Conservation (phyloP, 345 rosid genomes). For the Euphorbia peplus region DNA sequence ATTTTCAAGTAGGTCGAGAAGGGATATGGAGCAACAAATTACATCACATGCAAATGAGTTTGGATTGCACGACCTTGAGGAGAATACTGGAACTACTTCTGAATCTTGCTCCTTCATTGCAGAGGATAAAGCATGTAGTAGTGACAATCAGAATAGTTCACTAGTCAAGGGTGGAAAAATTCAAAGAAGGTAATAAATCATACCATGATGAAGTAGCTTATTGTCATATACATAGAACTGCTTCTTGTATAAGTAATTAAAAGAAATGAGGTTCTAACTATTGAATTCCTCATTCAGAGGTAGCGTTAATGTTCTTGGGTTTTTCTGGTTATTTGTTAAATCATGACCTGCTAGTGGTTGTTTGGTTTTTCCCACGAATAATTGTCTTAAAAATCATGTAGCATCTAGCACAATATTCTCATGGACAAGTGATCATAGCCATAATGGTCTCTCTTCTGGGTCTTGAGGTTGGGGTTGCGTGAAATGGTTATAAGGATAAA, state of each 20-base stretch:
- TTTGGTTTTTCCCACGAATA: not conserved
- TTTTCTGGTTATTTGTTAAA: not conserved
- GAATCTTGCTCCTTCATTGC: constrained; percentile 71
- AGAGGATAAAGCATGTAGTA: constrained; percentile 68
- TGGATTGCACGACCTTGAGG: constrained; percentile 38
- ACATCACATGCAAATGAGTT: constrained; percentile 39
- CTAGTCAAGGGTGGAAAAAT: constrained; percentile 37
- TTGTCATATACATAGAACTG: not conserved
- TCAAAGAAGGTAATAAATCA: constrained; percentile 51
- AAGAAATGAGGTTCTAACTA: constrained; percentile 1
- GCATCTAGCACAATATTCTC: not conserved
- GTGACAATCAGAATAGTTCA: constrained; percentile 54
- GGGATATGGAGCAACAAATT: constrained; percentile 33
- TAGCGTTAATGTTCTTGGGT: not conserved
- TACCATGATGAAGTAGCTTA: not conserved
- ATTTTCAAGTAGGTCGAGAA: constrained; percentile 39
- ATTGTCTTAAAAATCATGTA: not conserved
- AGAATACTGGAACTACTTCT: constrained; percentile 53
- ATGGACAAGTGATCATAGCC: not conserved
- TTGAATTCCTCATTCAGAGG: not conserved
- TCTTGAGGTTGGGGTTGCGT: not conserved
- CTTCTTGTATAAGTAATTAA: constrained; percentile 3
- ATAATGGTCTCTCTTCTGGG: not conserved
- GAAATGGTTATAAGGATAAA: not conserved
- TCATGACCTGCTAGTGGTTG: not conserved